Evolutionary conservation across 129 eudicot genomes (phyloP).

Genomic region (Deinandra increscens): DNA sequence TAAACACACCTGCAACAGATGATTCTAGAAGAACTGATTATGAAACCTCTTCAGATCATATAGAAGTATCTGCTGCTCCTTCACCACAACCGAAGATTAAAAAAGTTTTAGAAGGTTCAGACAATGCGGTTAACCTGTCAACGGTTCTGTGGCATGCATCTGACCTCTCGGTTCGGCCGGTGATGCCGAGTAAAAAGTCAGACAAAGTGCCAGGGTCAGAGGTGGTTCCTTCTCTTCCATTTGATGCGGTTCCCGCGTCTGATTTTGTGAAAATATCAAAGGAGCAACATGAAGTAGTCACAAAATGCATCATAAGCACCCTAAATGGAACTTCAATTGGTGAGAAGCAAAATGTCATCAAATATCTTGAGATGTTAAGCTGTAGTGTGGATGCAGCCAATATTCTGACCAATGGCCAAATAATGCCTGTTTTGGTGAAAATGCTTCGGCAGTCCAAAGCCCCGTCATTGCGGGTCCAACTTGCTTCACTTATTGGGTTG

Average conservation of each 20-base stretch:
- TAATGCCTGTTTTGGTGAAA: constrained; percentile 83
- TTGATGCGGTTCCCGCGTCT: constrained; percentile 56
- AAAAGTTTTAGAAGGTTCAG: constrained; percentile 42
- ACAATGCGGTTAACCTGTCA: constrained; percentile 44
- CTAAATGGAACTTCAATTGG: constrained; percentile 54
- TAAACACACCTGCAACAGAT: constrained; percentile 37
- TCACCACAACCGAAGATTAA: constrained; percentile 66
- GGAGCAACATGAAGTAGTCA: constrained; percentile 60
- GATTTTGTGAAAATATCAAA: constrained; percentile 72
- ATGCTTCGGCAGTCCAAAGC: constrained; percentile 89
- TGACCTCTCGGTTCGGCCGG: constrained; percentile 96
- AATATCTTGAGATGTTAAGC: constrained; percentile 87
- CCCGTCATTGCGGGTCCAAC: constrained; percentile 74
- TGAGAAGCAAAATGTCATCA: constrained; percentile 83
- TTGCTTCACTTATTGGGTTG: constrained; percentile 82
- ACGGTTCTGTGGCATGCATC: constrained; percentile 93
- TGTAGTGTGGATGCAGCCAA: constrained; percentile 87
- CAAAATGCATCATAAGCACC: constrained; percentile 47
- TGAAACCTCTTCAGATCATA: constrained; percentile 52
- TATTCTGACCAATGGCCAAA: constrained; percentile 81
- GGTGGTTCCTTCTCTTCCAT: constrained; percentile 65
- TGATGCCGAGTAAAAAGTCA: constrained; percentile 92
- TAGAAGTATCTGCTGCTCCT: constrained; percentile 59
- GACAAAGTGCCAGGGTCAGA: constrained; percentile 65
- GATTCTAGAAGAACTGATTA: constrained; percentile 42